Evolutionary conservation across 768 basidiomycete species (phyloP), one percentile per base, ranked within the genome.

Genomic region (Rhizopogon vulgaris): DNA sequence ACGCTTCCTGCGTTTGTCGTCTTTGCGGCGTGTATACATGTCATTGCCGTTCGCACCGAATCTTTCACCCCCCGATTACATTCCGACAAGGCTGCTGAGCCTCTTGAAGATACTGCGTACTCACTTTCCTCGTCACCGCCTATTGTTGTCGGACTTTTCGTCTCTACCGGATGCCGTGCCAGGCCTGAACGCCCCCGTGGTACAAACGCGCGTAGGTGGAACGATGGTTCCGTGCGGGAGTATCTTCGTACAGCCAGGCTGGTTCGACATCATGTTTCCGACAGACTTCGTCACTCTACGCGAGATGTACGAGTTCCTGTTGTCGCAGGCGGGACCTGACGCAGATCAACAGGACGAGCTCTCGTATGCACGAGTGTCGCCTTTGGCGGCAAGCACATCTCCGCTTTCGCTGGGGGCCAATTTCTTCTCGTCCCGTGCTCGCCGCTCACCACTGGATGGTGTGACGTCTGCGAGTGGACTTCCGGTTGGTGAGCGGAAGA

Each of bases 241-340:
- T 12, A 78, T 96, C 52, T 82, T 95, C 60, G 96, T 99, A 53
- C 85, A 84, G 60, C 95, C 89, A 62, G 96, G 96, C 7, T 94
- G 85, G 72, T 99, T 99, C 68, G 96, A 99, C 67, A 98, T 98
- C 55, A 91, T 99, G 74, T 99, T 99, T 73, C 96, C 96, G 9
- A 98, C 95, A 11, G 74, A 90, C 64, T 97, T 97, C 57, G 80
- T 79, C 48, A 78, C 77, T 18, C 76, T 98, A 49, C 76, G 89
- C 42, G 91, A 95, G 64, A 90, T 94, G 82, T 97, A 97, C 69
- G 89, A 94, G 62, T 76, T 83, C 58, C 78, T 86, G 51, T 80
- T 98, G 53, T 78, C 84, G 36, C 78, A 81, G 60, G 56, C 59
- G 37, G 72, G 73, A 30, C 60, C 61, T 7, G 48, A 40, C 3